Conservation (phyloP, 495 filamentous ascomycete genomes). For the Xylaria flabelliformis region DNA sequence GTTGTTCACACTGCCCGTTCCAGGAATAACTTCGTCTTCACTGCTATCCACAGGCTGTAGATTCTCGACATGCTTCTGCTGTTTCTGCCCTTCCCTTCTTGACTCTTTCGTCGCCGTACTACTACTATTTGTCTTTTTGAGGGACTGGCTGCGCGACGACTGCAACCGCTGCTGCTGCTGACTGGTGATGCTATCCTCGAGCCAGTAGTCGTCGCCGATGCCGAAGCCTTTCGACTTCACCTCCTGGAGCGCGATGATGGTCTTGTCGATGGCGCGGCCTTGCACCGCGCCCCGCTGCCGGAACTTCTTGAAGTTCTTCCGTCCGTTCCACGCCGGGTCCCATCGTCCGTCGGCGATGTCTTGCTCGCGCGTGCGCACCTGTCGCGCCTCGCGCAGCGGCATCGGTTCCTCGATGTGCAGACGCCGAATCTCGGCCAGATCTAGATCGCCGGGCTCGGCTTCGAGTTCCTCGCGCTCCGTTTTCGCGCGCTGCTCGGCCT, state of each 20-base stretch:
- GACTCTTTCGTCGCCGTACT: conserved; percentile 13
- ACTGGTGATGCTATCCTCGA: conserved; percentile 51
- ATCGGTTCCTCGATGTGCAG: conserved; percentile 84
- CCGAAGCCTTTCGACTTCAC: conserved; percentile 80
- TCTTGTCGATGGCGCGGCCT: conserved; percentile 54
- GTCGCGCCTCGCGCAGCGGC: conserved; percentile 56
- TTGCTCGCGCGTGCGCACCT: conserved; percentile 46
- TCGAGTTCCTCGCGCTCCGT: conserved; percentile 65
- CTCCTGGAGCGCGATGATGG: conserved; percentile 82
- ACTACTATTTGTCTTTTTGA: conserved; percentile 23
- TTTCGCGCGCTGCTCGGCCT: conserved; percentile 66
- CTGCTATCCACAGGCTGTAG: conserved; percentile 46
- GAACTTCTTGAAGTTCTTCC: conserved; percentile 97
- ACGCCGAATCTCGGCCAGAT: conserved; percentile 73
- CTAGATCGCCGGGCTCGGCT: conserved; percentile 60
- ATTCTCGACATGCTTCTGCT: conserved; percentile 21
- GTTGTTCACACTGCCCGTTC: conserved; percentile 30
- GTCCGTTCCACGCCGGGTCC: conserved; percentile 92
- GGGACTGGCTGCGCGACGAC: conserved; percentile 28
- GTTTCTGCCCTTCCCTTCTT: neutral
- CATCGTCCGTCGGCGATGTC: conserved; percentile 68
- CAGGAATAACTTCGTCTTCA: conserved; percentile 43
- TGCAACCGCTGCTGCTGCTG: conserved; percentile 37
- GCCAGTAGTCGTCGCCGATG: conserved; percentile 85
- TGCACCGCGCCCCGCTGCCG: conserved; percentile 63